Evolutionary conservation across 495 filamentous ascomycete genomes (phyloP).

Genomic region (Corynascus novoguineensis): DNA sequence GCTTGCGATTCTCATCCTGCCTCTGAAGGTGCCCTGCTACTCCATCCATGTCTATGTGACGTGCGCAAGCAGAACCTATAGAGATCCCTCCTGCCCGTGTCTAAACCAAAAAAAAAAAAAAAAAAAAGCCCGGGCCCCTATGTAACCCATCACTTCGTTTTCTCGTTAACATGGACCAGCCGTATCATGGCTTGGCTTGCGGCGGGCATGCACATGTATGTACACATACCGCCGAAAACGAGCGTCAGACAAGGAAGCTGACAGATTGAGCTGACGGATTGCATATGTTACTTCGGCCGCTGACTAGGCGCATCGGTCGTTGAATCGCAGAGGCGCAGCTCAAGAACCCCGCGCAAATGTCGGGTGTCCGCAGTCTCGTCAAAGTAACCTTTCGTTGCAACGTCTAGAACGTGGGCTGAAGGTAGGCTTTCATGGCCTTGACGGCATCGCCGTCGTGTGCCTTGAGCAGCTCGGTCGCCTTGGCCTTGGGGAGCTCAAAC

Average conservation of each 20-base stretch:
- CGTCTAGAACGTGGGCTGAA: conserved; percentile 16
- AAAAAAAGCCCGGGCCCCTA: too few relatives aligned
- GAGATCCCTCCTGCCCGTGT: too few relatives aligned
- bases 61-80: too few relatives aligned
- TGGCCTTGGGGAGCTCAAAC: conserved; percentile 69
- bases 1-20: too few relatives aligned
- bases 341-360: not conserved
- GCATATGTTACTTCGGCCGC: not conserved
- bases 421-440: conserved; percentile 59
- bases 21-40: too few relatives aligned
- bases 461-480: conserved; percentile 78
- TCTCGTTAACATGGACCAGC: not conserved
- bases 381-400: not conserved
- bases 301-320: not conserved
- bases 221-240: not conserved
- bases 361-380: not conserved
- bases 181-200: not conserved
- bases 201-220: too few relatives aligned
- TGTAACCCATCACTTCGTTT: too few relatives aligned
- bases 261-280: not conserved
- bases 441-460: conserved; percentile 71
- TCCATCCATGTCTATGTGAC: too few relatives aligned
- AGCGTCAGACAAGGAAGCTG: not conserved
- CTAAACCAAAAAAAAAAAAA: too few relatives aligned
- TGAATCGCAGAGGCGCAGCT: not conserved